Conservation (phyloP, 495 filamentous ascomycete species). For the Penicillium silybi region DNA sequence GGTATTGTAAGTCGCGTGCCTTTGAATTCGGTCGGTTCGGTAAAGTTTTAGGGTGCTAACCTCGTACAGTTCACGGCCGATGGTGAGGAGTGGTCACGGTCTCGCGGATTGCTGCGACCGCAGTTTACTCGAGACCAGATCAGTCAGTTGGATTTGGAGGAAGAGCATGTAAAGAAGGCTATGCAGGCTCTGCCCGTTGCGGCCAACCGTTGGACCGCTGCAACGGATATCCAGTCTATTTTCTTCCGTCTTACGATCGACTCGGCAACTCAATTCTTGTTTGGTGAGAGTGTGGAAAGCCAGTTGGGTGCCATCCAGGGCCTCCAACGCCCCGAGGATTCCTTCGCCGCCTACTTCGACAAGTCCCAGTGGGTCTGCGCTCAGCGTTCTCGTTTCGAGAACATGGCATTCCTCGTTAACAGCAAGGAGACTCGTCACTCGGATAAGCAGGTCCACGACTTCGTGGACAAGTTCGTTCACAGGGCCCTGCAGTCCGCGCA, state of each 20-base stretch:
- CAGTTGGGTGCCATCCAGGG: constrained; percentile 29
- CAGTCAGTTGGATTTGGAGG: constrained; percentile 51
- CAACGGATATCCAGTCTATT: constrained; percentile 53
- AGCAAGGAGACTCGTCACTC: constrained; percentile 45
- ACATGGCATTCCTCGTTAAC: constrained; percentile 47
- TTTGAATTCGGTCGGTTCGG: neutral
- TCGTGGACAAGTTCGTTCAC: constrained; percentile 46
- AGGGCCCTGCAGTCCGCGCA: constrained; percentile 22
- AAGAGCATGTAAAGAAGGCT: constrained; percentile 45
- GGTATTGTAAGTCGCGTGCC: constrained; percentile 40
- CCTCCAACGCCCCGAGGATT: constrained; percentile 22
- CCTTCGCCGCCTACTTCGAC: constrained; percentile 42
- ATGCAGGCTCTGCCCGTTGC: constrained; percentile 34
- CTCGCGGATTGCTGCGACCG: constrained; percentile 51
- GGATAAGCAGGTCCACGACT: constrained; percentile 45
- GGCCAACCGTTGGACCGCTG: constrained; percentile 39
- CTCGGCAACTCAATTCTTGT: constrained; percentile 63
- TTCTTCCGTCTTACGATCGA: constrained; percentile 67
- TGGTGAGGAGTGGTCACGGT: constrained; percentile 49
- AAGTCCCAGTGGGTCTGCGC: constrained; percentile 35
- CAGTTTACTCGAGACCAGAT: constrained; percentile 52
- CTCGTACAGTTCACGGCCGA: constrained; percentile 42
- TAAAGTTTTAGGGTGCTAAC: neutral
- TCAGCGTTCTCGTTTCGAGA: constrained; percentile 45
- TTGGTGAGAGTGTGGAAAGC: constrained; percentile 54